Percentiles rank a stretch among this genome's conserved stretches.
Evolutionary conservation across 129 eudicot species (phyloP).

Genomic region (Tagetes erecta): DNA sequence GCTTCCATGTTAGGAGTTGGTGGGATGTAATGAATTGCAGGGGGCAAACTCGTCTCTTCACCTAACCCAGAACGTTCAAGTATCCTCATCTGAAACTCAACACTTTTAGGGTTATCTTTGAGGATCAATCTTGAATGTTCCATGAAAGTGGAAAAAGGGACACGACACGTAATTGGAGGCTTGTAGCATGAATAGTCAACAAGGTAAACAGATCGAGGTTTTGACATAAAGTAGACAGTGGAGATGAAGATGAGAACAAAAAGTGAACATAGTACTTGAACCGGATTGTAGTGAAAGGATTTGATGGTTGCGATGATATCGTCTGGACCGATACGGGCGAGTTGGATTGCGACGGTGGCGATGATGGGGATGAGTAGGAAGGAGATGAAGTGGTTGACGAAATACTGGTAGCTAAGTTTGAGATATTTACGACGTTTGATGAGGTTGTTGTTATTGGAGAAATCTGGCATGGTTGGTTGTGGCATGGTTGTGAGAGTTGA

Average conservation of each 20-base stretch:
- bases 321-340: constrained; percentile 33
- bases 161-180: constrained; percentile 47
- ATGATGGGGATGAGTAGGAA: constrained; percentile 35
- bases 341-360: constrained; percentile 14
- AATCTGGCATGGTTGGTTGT: constrained; percentile 36
- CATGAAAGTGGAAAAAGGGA: constrained; percentile 69
- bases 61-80: constrained; percentile 68
- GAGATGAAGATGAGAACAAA: constrained; percentile 40
- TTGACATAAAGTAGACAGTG: constrained; percentile 52
- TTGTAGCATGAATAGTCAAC: constrained; percentile 60
- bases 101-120: constrained; percentile 51
- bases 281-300: constrained; percentile 29
- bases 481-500: neutral
- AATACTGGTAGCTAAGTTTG: constrained; percentile 46
- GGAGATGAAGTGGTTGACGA: constrained; percentile 33
- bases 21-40: constrained; percentile 61
- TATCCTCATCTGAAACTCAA: constrained; percentile 70
- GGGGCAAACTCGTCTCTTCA: constrained; percentile 68
- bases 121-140: constrained; percentile 51
- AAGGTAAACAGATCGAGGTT: constrained; percentile 52
- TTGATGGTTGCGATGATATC: constrained; percentile 16
- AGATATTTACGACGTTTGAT: constrained; percentile 39
- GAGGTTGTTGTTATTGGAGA: constrained; percentile 27
- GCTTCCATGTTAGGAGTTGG: constrained; percentile 63
- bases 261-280: constrained; percentile 27